Percentiles rank a stretch among this genome's conserved stretches.
Evolutionary conservation across 768 basidiomycete species (phyloP).

Genomic region (Pleurotus ostreatus): DNA sequence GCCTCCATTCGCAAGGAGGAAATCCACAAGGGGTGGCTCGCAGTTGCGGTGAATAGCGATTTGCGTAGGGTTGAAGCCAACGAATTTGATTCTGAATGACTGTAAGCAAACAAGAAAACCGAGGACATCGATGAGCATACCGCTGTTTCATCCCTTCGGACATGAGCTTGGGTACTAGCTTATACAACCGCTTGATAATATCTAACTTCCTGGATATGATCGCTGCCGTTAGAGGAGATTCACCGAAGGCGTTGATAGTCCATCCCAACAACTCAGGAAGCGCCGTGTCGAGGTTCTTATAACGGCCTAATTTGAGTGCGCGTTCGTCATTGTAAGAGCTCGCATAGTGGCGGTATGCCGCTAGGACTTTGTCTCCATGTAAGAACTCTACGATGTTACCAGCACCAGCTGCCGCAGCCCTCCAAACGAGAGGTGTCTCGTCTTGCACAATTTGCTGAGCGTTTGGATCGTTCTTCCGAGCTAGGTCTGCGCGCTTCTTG

Average conservation of each 20-base stretch:
- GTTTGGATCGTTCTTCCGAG: constrained; percentile 46
- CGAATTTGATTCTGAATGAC: constrained; percentile 37
- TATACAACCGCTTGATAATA: constrained; percentile 40
- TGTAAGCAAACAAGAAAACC: background rate
- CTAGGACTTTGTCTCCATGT: constrained; percentile 37
- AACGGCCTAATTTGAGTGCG: constrained; percentile 38
- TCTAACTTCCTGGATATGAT: constrained; percentile 32
- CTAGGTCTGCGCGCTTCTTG: constrained; percentile 56
- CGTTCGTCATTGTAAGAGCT: constrained; percentile 34
- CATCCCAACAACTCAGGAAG: constrained; percentile 53
- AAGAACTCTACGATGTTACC: constrained; percentile 44
- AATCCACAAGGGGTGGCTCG: constrained; percentile 38
- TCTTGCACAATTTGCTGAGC: constrained; percentile 15
- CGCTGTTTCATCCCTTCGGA: constrained; percentile 35
- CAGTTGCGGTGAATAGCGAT: constrained; percentile 31
- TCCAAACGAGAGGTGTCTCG: constrained; percentile 36
- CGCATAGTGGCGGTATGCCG: constrained; percentile 49
- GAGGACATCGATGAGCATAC: constrained; percentile 23
- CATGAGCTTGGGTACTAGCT: constrained; percentile 38
- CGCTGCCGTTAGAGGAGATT: constrained; percentile 48
- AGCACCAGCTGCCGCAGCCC: constrained; percentile 29
- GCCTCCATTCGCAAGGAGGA: constrained; percentile 42
- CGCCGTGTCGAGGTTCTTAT: constrained; percentile 32
- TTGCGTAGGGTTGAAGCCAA: constrained; percentile 40
- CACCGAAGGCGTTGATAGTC: constrained; percentile 40